Evolutionary conservation across 306 rosid species (phyloP).

Genomic region (Canavalia ensiformis): DNA sequence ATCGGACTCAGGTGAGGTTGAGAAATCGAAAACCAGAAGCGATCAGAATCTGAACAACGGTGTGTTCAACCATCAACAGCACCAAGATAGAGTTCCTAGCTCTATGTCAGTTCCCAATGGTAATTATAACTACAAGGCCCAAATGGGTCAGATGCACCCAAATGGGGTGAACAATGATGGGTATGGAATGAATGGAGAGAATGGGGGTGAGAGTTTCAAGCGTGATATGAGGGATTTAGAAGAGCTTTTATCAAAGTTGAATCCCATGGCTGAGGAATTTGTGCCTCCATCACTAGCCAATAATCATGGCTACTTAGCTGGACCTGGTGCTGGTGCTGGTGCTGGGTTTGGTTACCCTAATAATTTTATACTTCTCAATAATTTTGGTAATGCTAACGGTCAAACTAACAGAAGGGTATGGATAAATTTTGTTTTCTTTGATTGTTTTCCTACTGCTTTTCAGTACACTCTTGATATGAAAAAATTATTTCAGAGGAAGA

Average conservation of each 20-base stretch:
- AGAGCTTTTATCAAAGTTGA: constrained; percentile 88
- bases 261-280: constrained; percentile 98
- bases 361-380: constrained; percentile 55
- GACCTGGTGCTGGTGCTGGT: constrained; percentile 58
- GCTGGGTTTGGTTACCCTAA: constrained; percentile 72
- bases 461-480: constrained; percentile 7
- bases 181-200: constrained; percentile 56
- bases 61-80: constrained; percentile 52
- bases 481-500: constrained; percentile 71
- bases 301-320: constrained; percentile 60
- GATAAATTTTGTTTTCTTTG: neutral
- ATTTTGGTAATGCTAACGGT: constrained; percentile 63
- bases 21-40: constrained; percentile 66
- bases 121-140: constrained; percentile 60
- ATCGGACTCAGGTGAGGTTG: constrained; percentile 66
- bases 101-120: constrained; percentile 57
- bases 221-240: constrained; percentile 95
- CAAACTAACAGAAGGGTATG: constrained; percentile 70
- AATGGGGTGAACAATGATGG: constrained; percentile 68
- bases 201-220: constrained; percentile 68
- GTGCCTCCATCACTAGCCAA: constrained; percentile 83
- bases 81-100: constrained; percentile 52
- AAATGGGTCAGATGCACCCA: constrained; percentile 64
- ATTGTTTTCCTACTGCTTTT: constrained; percentile 13
- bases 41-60: constrained; percentile 64